Percentiles rank a stretch among this genome's conserved stretches.
Conservation (phyloP, 179 eudicot genomes). For the Spergularia azorica region DNA sequence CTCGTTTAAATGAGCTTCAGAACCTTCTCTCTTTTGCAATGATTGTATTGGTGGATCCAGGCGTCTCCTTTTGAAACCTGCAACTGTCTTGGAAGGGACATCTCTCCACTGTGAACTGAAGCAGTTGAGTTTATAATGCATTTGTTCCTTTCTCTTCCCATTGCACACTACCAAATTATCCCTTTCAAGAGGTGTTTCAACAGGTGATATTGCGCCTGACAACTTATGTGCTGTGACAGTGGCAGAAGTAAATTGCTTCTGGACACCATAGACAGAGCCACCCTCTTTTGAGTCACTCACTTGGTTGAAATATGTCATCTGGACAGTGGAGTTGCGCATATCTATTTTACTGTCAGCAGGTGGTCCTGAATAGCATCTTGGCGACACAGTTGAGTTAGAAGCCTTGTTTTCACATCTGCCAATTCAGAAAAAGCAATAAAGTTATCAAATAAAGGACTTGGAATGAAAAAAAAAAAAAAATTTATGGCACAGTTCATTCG, state of each 20-base stretch:
- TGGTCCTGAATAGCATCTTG: slow-evolving; percentile 36
- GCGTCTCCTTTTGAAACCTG: slow-evolving; percentile 27
- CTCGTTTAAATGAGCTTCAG: slow-evolving; percentile 27
- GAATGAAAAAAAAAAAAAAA: neutral
- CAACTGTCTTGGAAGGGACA: slow-evolving; percentile 44
- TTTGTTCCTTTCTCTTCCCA: slow-evolving; percentile 30
- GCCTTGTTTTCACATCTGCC: slow-evolving; percentile 37
- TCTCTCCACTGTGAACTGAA: slow-evolving; percentile 55
- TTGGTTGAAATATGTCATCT: slow-evolving; percentile 23
- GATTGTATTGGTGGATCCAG: slow-evolving; percentile 25
- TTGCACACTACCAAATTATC: slow-evolving; percentile 19
- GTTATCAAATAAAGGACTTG: neutral
- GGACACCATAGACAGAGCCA: slow-evolving; percentile 18
- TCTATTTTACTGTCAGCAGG: slow-evolving; percentile 27
- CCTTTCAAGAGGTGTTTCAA: slow-evolving; percentile 28
- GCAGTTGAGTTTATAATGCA: slow-evolving; percentile 29
- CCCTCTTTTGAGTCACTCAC: slow-evolving; percentile 26
- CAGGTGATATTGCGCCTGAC: slow-evolving; percentile 25
- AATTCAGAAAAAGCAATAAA: slow-evolving; percentile 26
- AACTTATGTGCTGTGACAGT: slow-evolving; percentile 27
- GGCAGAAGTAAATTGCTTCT: slow-evolving; percentile 29
- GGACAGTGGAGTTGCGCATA: slow-evolving; percentile 31
- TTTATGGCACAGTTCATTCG: slow-evolving; percentile 1
- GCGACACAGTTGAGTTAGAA: slow-evolving; percentile 26
- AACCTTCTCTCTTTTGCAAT: too few species aligned